Conservation (phyloP, 2,329 filamentous ascomycete genomes). For the Trichoderma breve region DNA sequence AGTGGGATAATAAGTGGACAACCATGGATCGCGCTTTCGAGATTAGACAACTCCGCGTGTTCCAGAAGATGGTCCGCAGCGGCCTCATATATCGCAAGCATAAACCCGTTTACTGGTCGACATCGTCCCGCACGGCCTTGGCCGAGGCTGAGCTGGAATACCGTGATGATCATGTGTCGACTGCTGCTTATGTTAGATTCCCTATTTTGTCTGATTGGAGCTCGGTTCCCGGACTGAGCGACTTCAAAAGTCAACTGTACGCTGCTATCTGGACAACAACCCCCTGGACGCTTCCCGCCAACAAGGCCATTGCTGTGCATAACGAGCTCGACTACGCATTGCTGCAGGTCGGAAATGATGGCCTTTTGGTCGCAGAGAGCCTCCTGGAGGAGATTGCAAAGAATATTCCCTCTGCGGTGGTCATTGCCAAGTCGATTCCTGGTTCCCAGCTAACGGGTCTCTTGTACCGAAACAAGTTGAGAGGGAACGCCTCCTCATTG, state of each 20-base stretch:
- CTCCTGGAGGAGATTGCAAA: constrained; percentile 60
- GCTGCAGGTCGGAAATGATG: constrained; percentile 55
- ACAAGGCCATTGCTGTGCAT: constrained; percentile 82
- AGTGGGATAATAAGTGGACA: constrained; percentile 74
- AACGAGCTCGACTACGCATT: constrained; percentile 71
- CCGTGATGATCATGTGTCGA: constrained; percentile 69
- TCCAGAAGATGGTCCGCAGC: constrained; percentile 70
- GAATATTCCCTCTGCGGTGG: constrained; percentile 49
- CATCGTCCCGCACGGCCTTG: constrained; percentile 73
- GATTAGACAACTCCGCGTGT: constrained; percentile 70
- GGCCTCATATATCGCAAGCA: constrained; percentile 74
- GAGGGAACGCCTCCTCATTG: constrained; percentile 51
- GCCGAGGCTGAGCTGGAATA: constrained; percentile 86
- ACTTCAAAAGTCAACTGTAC: constrained; percentile 54
- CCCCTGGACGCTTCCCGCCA: constrained; percentile 94
- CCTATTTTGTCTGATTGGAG: constrained; percentile 53
- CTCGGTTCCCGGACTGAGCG: constrained; percentile 35
- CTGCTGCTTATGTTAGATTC: constrained; percentile 77
- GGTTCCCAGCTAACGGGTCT: constrained; percentile 66
- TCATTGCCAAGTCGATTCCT: constrained; percentile 55
- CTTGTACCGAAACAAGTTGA: constrained; percentile 69
- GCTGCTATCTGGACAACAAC: constrained; percentile 99
- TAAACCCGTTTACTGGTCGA: constrained; percentile 86
- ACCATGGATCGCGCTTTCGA: constrained; percentile 79
- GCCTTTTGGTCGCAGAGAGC: constrained; percentile 69